phyloP scores from a whole-genome alignment of 306 rosid genomes.

The Vicia sativa region DNA sequence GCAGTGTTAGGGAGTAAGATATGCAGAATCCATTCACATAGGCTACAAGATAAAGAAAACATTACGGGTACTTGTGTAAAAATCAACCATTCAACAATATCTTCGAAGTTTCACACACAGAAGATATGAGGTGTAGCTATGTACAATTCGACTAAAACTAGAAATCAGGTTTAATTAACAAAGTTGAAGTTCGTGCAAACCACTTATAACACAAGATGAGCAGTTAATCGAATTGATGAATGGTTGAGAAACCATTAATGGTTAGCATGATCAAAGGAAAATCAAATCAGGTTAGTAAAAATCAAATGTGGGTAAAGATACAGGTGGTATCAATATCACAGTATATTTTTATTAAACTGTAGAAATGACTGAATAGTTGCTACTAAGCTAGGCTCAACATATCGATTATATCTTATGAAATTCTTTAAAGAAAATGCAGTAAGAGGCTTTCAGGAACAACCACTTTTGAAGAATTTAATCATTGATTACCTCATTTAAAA shows the following conservation, averaged over 20 bases:
- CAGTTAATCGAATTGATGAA: slow-evolving; percentile 1
- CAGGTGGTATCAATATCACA: slow-evolving; percentile 16
- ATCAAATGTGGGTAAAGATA: slow-evolving; percentile 12
- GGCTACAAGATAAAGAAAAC: not conserved
- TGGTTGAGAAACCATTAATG: slow-evolving; percentile 14
- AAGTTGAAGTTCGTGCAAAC: slow-evolving; percentile 1
- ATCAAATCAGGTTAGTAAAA: slow-evolving; percentile 11
- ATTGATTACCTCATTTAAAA: slow-evolving; percentile 83
- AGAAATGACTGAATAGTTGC: slow-evolving; percentile 15
- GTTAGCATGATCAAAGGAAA: slow-evolving; percentile 23
- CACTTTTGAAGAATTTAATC: slow-evolving; percentile 25
- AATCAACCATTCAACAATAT: slow-evolving; percentile 26
- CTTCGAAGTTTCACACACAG: not conserved
- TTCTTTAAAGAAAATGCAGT: slow-evolving; percentile 14
- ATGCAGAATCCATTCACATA: slow-evolving; percentile 36
- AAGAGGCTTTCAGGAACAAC: slow-evolving; percentile 15
- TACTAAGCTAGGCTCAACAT: slow-evolving; percentile 28
- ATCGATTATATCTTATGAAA: slow-evolving; percentile 6
- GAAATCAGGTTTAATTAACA: slow-evolving; percentile 21
- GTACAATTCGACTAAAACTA: slow-evolving; percentile 7
- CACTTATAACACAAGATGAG: slow-evolving; percentile 23
- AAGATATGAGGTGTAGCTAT: slow-evolving; percentile 22
- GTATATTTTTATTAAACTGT: slow-evolving; percentile 11
- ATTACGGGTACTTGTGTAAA: not conserved
- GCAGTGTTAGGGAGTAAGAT: slow-evolving; percentile 39